These are phyloP conservation scores for Blattamonas nauphoetae DNA, from an alignment of 78 protist genomes.

Conservation along the genomic window DNA sequence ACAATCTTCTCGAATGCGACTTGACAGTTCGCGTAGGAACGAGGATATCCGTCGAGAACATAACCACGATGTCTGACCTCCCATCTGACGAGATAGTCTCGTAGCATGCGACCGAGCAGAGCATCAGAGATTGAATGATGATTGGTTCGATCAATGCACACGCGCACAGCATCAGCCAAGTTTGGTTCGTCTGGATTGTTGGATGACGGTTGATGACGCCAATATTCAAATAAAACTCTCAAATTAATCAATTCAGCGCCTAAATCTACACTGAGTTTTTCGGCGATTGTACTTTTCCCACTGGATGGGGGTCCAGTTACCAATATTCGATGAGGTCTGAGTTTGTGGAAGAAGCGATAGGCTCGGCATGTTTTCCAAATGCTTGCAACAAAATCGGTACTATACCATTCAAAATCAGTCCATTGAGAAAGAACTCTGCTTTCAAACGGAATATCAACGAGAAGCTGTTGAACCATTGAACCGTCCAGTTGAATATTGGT, in stretches of 20 bases:
- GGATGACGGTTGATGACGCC: too few species aligned
- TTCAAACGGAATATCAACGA: neutral
- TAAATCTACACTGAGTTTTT: too few species aligned
- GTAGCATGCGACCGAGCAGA: neutral
- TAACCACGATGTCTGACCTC: conserved; percentile 49
- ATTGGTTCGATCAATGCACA: neutral
- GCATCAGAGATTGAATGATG: neutral
- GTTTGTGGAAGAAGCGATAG: neutral
- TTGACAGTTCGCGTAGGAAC: conserved; percentile 5
- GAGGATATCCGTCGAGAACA: conserved; percentile 48
- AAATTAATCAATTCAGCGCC: too few species aligned
- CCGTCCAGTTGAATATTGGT: neutral
- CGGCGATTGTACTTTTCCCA: neutral
- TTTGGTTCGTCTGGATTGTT: too few species aligned
- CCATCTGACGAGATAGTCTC: conserved; percentile 1
- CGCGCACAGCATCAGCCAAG: too few species aligned
- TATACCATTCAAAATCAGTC: neutral
- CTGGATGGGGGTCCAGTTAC: neutral
- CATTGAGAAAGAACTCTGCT: neutral
- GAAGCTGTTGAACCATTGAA: neutral
- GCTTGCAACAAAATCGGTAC: neutral
- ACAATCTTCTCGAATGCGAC: neutral
- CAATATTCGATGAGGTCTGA: neutral
- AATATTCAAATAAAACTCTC: too few species aligned
- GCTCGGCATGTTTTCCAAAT: neutral